These are phyloP conservation scores for Aspergillus transmontanensis DNA, from an alignment of 2,329 filamentous ascomycete genomes.

Conservation along the genomic window DNA sequence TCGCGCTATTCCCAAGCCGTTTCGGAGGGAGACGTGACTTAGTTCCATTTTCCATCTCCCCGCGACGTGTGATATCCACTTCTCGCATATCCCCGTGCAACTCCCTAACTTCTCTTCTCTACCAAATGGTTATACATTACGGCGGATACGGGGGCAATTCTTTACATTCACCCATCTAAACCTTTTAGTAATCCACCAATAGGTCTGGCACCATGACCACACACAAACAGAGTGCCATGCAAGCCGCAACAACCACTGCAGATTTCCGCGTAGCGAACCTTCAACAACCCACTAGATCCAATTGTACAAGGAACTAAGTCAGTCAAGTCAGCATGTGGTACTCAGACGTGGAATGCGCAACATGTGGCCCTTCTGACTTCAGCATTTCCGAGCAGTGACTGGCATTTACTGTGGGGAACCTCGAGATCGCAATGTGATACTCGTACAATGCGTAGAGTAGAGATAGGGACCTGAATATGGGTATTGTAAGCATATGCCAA, in stretches of 20 bases:
- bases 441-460: neutral
- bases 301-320: neutral
- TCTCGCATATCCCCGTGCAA: neutral
- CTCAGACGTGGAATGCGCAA: neutral
- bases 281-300: neutral
- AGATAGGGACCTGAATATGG: neutral
- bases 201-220: neutral
- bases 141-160: neutral
- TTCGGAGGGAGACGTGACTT: conserved; percentile 4
- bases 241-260: neutral
- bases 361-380: neutral
- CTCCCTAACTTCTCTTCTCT: neutral
- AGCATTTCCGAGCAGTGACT: neutral
- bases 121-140: neutral
- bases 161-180: neutral
- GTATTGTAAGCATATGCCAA: neutral
- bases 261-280: neutral
- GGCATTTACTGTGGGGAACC: neutral
- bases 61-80: conserved; percentile 7
- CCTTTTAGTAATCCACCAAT: neutral
- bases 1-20: conserved; percentile 5
- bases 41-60: conserved; percentile 4
- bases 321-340: neutral
- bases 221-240: neutral
- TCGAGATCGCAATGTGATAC: neutral